phyloP scores from a whole-genome alignment of 2,329 filamentous ascomycete species.

The Fusarium sp. region DNA sequence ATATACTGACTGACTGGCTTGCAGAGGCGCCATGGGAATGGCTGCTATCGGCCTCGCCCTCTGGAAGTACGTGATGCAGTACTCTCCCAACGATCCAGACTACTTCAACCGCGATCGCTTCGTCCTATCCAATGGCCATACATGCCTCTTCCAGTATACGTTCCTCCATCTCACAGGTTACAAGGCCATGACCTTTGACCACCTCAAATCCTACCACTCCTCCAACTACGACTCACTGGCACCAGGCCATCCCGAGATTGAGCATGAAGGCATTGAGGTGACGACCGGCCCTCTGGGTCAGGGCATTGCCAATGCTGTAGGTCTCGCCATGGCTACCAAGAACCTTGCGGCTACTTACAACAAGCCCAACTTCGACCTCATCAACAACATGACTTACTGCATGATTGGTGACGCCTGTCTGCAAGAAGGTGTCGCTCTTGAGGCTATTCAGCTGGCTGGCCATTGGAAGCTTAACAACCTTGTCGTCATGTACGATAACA shows the following conservation, averaged over 20 bases:
- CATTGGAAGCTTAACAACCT: conserved; percentile 69
- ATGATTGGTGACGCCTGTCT: conserved; percentile 71
- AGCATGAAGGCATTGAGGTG: conserved; percentile 69
- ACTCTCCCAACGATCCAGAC: conserved; percentile 65
- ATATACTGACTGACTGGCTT: not conserved
- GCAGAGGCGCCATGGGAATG: conserved; percentile 67
- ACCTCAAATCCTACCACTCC: conserved; percentile 67
- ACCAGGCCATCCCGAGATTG: conserved; percentile 69
- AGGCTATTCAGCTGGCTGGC: conserved; percentile 69
- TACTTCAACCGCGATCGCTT: conserved; percentile 75
- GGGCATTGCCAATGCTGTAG: conserved; percentile 71
- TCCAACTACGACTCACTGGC: conserved; percentile 62
- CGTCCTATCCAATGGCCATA: conserved; percentile 72
- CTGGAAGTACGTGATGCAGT: conserved; percentile 74
- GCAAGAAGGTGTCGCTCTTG: conserved; percentile 69
- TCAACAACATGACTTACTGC: conserved; percentile 67
- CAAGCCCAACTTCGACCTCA: conserved; percentile 60
- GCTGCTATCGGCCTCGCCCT: conserved; percentile 71
- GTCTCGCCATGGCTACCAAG: conserved; percentile 69
- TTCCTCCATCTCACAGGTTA: conserved; percentile 68
- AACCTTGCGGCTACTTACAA: conserved; percentile 68
- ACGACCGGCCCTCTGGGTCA: conserved; percentile 72
- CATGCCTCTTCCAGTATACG: conserved; percentile 67
- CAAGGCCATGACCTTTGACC: conserved; percentile 67
- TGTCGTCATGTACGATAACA: conserved; percentile 71